Percentiles rank a stretch among this genome's conserved stretches.
These are phyloP conservation scores for Wickerhamiella parazyma DNA, from an alignment of 805 yeast species.

Conservation along the genomic window DNA sequence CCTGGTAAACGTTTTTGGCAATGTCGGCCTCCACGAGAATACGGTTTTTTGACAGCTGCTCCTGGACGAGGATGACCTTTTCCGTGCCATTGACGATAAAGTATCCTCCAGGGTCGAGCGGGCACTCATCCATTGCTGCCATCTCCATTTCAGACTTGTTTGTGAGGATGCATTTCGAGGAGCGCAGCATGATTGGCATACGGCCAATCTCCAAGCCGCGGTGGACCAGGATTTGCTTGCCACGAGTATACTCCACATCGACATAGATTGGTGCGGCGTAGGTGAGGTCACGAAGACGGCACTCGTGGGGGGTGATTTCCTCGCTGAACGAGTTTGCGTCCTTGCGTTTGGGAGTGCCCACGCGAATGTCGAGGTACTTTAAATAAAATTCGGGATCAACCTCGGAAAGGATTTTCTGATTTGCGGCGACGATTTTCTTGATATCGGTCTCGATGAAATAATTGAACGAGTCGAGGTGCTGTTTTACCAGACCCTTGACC, in stretches of 20 bases:
- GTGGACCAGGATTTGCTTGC: constrained; percentile 79
- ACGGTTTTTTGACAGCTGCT: constrained; percentile 91
- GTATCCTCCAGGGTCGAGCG: constrained; percentile 97
- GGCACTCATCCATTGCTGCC: constrained; percentile 89
- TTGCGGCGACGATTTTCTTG: constrained; percentile 84
- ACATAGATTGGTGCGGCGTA: constrained; percentile 92
- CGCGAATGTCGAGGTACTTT: constrained; percentile 83
- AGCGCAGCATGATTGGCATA: constrained; percentile 97
- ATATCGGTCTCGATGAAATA: constrained; percentile 89
- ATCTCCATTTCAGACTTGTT: constrained; percentile 67
- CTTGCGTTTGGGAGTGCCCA: constrained; percentile 42
- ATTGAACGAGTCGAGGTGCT: constrained; percentile 95
- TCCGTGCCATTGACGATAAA: constrained; percentile 97
- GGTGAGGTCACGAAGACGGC: constrained; percentile 85
- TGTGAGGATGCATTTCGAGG: constrained; percentile 76
- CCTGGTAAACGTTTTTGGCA: constrained; percentile 86
- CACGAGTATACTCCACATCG: constrained; percentile 94
- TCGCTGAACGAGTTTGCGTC: constrained; percentile 25
- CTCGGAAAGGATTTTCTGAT: constrained; percentile 76
- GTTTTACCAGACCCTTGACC: constrained; percentile 92
- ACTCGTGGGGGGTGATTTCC: constrained; percentile 65
- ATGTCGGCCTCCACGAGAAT: constrained; percentile 97
- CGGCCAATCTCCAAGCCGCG: constrained; percentile 88
- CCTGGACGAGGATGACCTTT: constrained; percentile 91
- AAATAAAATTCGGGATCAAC: constrained; percentile 95